Conservation (phyloP, 257 asterid species). For the Solanum ossicruentum region DNA sequence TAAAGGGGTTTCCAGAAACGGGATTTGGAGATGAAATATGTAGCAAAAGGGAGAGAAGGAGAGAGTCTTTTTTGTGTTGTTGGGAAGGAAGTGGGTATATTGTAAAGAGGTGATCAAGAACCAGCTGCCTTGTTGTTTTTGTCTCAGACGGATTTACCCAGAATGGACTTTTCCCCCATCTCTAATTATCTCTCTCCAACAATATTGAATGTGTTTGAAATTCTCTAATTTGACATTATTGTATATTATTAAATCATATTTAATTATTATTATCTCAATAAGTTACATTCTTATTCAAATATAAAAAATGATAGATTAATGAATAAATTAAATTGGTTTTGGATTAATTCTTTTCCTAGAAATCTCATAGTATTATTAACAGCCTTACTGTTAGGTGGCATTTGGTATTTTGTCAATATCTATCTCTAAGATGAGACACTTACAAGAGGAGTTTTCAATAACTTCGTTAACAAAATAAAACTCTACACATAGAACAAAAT, state of each 20-base stretch:
- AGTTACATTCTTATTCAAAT: background rate
- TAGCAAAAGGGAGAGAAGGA: constrained; percentile 3
- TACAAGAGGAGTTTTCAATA: background rate
- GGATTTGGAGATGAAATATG: constrained; percentile 14
- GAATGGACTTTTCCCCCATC: background rate
- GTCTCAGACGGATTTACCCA: constrained; percentile 29
- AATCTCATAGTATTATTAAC: background rate
- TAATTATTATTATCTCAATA: background rate
- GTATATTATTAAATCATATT: background rate
- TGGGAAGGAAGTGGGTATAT: background rate
- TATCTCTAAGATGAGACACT: background rate
- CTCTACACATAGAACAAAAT: background rate
- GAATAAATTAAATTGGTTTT: background rate
- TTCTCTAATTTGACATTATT: background rate
- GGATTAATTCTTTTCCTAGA: background rate
- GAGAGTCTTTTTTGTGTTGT: background rate
- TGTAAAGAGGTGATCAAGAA: constrained; percentile 25
- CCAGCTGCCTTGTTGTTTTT: constrained; percentile 20
- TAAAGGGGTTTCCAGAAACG: constrained; percentile 12
- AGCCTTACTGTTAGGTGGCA: background rate
- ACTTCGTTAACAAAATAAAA: background rate
- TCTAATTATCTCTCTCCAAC: background rate
- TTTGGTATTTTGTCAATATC: background rate
- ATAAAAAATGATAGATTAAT: background rate
- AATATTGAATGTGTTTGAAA: background rate